Evolutionary conservation across 176 grass and related monocot genomes (phyloP).

Genomic region (Calamus simplicifolius): DNA sequence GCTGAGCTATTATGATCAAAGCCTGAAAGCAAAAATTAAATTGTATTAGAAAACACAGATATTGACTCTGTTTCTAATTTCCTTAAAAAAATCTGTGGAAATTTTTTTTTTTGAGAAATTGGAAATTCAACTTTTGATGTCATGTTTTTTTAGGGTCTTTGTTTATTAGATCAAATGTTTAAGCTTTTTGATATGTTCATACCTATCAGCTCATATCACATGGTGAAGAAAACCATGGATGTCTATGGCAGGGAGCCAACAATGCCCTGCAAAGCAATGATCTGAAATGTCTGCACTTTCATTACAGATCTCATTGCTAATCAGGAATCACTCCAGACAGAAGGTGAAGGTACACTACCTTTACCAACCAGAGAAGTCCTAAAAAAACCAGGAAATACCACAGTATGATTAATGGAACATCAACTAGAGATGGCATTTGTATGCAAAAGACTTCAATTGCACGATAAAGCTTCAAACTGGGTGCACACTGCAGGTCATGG

Average conservation of each 20-base stretch:
- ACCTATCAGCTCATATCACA: slow-evolving; percentile 98
- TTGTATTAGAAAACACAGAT: too few relatives aligned
- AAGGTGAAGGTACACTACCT: slow-evolving; percentile 38
- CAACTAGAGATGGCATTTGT: too few relatives aligned
- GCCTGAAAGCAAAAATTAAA: slow-evolving; percentile 31
- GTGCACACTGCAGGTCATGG: too few relatives aligned
- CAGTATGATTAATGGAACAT: too few relatives aligned
- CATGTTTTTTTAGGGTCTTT: neutral
- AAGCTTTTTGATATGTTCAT: slow-evolving; percentile 5
- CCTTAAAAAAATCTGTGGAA: too few relatives aligned
- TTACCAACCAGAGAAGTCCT: slow-evolving; percentile 51
- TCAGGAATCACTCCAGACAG: slow-evolving; percentile 65
- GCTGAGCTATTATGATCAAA: slow-evolving; percentile 75
- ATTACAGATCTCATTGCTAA: slow-evolving; percentile 70
- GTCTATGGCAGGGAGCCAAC: slow-evolving; percentile 91
- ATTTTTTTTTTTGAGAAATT: too few relatives aligned
- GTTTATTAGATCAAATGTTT: neutral
- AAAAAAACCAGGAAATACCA: neutral
- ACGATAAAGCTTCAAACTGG: too few relatives aligned
- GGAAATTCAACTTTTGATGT: too few relatives aligned
- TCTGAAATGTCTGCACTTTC: slow-evolving; percentile 89
- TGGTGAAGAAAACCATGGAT: slow-evolving; percentile 91
- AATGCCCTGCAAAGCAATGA: slow-evolving; percentile 88
- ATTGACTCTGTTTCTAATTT: too few relatives aligned
- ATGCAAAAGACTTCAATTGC: too few relatives aligned